These are phyloP conservation scores for Sporothrix pseudoabietina DNA, from an alignment of 2,329 filamentous ascomycete genomes.

Conservation along the genomic window DNA sequence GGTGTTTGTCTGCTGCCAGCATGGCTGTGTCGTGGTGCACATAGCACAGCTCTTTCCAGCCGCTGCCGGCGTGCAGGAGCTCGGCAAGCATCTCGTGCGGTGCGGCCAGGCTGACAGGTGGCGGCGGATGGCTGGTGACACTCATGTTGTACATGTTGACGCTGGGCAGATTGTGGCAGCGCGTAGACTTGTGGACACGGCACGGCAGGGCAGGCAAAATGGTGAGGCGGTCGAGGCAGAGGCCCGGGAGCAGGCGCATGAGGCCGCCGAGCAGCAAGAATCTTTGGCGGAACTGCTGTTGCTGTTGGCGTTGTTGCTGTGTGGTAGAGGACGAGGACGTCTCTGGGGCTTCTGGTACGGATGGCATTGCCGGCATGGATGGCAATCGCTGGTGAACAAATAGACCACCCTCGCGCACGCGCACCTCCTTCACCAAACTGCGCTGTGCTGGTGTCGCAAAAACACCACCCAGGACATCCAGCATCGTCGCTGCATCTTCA, in stretches of 20 bases:
- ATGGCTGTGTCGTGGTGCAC: slow-evolving; percentile 34
- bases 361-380: neutral
- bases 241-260: slow-evolving; percentile 35
- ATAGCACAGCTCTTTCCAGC: slow-evolving; percentile 37
- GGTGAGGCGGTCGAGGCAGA: slow-evolving; percentile 35
- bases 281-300: slow-evolving; percentile 22
- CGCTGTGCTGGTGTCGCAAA: slow-evolving; percentile 30
- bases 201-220: slow-evolving; percentile 33
- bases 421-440: slow-evolving; percentile 32
- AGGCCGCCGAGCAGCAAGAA: slow-evolving; percentile 34
- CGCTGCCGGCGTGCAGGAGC: slow-evolving; percentile 32
- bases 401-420: slow-evolving; percentile 34
- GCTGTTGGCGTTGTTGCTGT: neutral
- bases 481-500: slow-evolving; percentile 34
- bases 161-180: slow-evolving; percentile 27
- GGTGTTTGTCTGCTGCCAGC: slow-evolving; percentile 31
- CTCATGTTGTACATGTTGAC: slow-evolving; percentile 31
- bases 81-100: slow-evolving; percentile 34
- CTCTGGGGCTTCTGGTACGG: neutral
- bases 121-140: slow-evolving; percentile 25
- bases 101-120: slow-evolving; percentile 12
- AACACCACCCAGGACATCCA: slow-evolving; percentile 33
- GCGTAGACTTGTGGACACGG: slow-evolving; percentile 31
- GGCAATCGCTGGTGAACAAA: slow-evolving; percentile 28
- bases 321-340: neutral